These are phyloP conservation scores for Orbilia quercus DNA, from an alignment of 2,329 filamentous ascomycete species.

Conservation along the genomic window DNA sequence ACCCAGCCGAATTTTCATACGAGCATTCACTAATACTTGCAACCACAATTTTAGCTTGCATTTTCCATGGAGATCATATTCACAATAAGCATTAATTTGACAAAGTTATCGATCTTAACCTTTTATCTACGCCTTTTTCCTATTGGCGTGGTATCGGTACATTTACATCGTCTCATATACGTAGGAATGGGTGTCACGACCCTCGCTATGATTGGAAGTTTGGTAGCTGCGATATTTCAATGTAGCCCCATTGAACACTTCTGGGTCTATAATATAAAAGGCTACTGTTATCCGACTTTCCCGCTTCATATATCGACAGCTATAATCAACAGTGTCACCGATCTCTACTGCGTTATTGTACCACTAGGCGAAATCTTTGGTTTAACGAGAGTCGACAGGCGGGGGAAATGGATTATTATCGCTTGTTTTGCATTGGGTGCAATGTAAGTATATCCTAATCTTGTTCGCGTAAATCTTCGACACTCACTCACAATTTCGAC, in stretches of 20 bases:
- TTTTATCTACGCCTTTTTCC: conserved; percentile 52
- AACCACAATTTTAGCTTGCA: conserved; percentile 30
- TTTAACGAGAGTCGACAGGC: conserved; percentile 33
- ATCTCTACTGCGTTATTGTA: conserved; percentile 52
- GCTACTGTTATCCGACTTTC: conserved; percentile 46
- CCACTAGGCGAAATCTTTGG: conserved; percentile 47
- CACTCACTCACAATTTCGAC: conserved; percentile 3
- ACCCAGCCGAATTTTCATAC: not conserved
- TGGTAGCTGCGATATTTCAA: conserved; percentile 44
- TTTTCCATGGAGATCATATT: conserved; percentile 51
- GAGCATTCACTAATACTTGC: conserved; percentile 4
- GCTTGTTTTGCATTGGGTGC: conserved; percentile 42
- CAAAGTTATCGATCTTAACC: conserved; percentile 50
- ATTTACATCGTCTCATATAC: conserved; percentile 44
- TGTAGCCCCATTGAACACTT: conserved; percentile 50
- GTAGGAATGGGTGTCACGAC: conserved; percentile 32
- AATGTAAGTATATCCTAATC: conserved; percentile 26
- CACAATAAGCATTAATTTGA: conserved; percentile 39
- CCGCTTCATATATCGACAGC: conserved; percentile 43
- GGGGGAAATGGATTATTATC: conserved; percentile 37
- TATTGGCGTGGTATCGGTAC: conserved; percentile 40
- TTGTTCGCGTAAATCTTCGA: too few species aligned
- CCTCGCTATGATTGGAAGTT: conserved; percentile 40
- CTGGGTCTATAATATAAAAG: conserved; percentile 47
- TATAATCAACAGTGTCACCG: conserved; percentile 46